Percentiles rank a stretch among this genome's conserved stretches.
These are phyloP conservation scores for Pyropia haitanensis DNA, from an alignment of 23 red algal genomes.

Conservation along the genomic window DNA sequence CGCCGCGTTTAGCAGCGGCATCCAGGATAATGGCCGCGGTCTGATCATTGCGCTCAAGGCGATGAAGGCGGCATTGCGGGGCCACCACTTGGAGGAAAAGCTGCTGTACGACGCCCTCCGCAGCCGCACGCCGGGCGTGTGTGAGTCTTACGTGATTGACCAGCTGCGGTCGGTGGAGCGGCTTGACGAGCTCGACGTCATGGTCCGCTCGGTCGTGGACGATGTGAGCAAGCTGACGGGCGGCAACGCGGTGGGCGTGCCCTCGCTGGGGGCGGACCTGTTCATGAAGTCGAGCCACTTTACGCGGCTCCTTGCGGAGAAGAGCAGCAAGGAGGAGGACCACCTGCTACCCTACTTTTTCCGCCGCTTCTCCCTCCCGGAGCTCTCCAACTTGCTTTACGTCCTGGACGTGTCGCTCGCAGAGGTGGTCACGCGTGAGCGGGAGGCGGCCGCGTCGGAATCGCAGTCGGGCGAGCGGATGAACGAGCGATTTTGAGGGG, in stretches of 20 bases:
- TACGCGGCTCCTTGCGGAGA: constrained; percentile 27
- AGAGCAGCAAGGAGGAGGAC: constrained; percentile 55
- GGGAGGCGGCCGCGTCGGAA: too few relatives aligned
- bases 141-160: constrained; percentile 49
- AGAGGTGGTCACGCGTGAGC: too few relatives aligned
- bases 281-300: constrained; percentile 50
- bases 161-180: constrained; percentile 35
- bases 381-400: too few relatives aligned
- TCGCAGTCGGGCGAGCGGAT: too few relatives aligned
- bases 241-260: too few relatives aligned
- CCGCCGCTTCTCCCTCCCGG: constrained; percentile 17
- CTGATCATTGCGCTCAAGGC: too few relatives aligned
- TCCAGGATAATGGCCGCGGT: too few relatives aligned
- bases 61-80: too few relatives aligned
- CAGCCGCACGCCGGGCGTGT: constrained; percentile 30
- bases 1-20: too few relatives aligned
- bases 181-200: constrained; percentile 50
- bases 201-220: constrained; percentile 39
- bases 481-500: too few relatives aligned
- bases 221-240: neutral
- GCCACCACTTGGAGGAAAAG: constrained; percentile 30
- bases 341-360: constrained; percentile 67
- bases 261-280: constrained; percentile 31
- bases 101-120: constrained; percentile 43
- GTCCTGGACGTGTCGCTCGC: too few relatives aligned